A percentile compares a stretch with the other conserved stretches of the same genome.
Conservation (phyloP, 1,284 basidiomycete genomes). For the Rhodotorula sp. region DNA sequence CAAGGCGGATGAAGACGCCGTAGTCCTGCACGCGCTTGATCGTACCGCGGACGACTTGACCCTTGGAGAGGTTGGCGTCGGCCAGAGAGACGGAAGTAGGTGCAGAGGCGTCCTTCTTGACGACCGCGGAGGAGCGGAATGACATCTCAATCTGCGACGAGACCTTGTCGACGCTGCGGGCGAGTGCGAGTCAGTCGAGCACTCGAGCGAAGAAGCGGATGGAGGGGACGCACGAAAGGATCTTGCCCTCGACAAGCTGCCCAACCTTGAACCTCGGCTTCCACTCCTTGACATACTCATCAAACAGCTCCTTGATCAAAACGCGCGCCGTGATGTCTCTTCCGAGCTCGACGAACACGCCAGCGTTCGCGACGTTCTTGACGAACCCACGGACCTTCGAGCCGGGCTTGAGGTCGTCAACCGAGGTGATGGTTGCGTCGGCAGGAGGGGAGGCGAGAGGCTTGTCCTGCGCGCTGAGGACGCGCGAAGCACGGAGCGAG, state of each 20-base stretch:
- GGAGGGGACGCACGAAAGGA: conserved; percentile 61
- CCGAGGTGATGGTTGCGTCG: conserved; percentile 67
- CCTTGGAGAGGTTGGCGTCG: conserved; percentile 44
- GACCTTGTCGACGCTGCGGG: conserved; percentile 63
- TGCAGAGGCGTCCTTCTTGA: conserved; percentile 60
- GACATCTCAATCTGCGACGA: conserved; percentile 83
- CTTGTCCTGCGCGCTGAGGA: conserved; percentile 54
- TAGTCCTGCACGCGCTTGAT: conserved; percentile 67
- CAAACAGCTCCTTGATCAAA: conserved; percentile 65
- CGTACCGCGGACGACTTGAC: conserved; percentile 49
- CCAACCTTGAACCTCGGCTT: conserved; percentile 73
- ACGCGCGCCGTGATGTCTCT: conserved; percentile 81
- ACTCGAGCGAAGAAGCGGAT: no score
- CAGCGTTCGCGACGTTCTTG: conserved; percentile 79
- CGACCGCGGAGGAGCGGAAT: conserved; percentile 52
- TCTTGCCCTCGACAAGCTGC: conserved; percentile 81
- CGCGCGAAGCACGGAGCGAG: conserved; percentile 71
- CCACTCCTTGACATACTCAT: conserved; percentile 92
- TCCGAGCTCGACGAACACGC: conserved; percentile 86
- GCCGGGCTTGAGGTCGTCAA: conserved; percentile 69
- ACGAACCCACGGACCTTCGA: conserved; percentile 76
- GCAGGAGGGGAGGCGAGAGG: no score
- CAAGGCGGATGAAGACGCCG: conserved; percentile 87
- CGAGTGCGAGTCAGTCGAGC: neutral
- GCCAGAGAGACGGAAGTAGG: conserved; percentile 63